Evolutionary conservation across 2,329 filamentous ascomycete genomes (phyloP).

Genomic region (Xylariaceae sp.): DNA sequence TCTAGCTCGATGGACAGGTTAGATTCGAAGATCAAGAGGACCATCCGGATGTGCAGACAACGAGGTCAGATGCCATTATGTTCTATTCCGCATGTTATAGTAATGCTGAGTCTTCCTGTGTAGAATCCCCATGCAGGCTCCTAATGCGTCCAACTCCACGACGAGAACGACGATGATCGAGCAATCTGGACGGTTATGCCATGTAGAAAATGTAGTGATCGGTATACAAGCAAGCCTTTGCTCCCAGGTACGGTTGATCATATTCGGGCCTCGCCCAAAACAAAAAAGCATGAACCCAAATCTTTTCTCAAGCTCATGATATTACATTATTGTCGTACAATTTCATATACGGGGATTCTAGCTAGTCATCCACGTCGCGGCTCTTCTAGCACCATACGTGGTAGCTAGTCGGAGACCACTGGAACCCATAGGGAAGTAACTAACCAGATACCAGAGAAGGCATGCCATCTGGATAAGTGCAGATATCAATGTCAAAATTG

Average conservation of each 20-base stretch:
- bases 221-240: neutral
- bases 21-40: neutral
- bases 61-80: neutral
- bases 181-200: neutral
- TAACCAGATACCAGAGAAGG: conserved; percentile 88
- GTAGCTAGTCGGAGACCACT: conserved; percentile 81
- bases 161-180: neutral
- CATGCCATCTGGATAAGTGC: conserved; percentile 78
- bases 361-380: conserved; percentile 81
- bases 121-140: neutral
- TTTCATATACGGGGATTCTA: conserved; percentile 35
- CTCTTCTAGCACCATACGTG: conserved; percentile 75
- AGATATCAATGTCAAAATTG: conserved; percentile 77
- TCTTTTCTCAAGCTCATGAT: conserved; percentile 8
- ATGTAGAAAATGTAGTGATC: conserved; percentile 2
- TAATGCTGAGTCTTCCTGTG: neutral
- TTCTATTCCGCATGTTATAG: neutral
- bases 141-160: neutral
- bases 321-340: conserved; percentile 14
- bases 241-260: neutral
- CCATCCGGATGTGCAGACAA: neutral
- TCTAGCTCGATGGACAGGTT: neutral
- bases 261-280: neutral
- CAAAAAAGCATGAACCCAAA: conserved; percentile 1
- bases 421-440: conserved; percentile 96